These are phyloP conservation scores for Diaporthe sp. DNA, from an alignment of 2,329 filamentous ascomycete species.

Conservation along the genomic window DNA sequence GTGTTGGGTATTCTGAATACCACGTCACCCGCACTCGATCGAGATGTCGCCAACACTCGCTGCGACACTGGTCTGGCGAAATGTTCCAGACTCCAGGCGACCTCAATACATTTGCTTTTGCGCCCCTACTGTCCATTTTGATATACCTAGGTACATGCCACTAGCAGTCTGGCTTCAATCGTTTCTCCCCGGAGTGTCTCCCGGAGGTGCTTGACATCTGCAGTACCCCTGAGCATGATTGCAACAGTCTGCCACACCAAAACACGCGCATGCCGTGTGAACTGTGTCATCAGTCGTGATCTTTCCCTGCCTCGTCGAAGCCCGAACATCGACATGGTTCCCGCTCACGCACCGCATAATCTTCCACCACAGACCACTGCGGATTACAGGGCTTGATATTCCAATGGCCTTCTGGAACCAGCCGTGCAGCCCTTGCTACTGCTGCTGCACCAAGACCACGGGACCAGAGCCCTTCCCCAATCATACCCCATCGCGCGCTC, in stretches of 20 bases:
- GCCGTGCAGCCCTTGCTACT: constrained; percentile 9
- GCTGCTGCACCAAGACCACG: not conserved
- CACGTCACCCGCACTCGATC: constrained; percentile 29
- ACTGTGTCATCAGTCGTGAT: not conserved
- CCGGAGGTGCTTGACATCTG: constrained; percentile 25
- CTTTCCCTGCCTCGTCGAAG: not conserved
- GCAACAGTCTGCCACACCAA: constrained; percentile 23
- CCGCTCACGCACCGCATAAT: not conserved
- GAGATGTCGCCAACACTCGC: not conserved
- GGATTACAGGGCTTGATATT: not conserved
- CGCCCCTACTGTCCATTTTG: not conserved
- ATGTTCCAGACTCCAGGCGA: not conserved
- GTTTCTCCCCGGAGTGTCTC: not conserved
- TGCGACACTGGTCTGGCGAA: not conserved
- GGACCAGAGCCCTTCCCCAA: not conserved
- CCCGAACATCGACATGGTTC: not conserved
- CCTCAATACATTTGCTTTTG: constrained; percentile 1
- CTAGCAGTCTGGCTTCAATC: constrained; percentile 4
- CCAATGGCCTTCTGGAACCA: constrained; percentile 18
- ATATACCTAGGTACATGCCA: not conserved
- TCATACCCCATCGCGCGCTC: not conserved
- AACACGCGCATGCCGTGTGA: not conserved
- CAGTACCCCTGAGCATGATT: constrained; percentile 27
- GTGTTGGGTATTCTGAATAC: not conserved
- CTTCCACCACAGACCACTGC: not conserved